Conservation (phyloP, 352 stramenopile species). For the Peronospora destructor region DNA sequence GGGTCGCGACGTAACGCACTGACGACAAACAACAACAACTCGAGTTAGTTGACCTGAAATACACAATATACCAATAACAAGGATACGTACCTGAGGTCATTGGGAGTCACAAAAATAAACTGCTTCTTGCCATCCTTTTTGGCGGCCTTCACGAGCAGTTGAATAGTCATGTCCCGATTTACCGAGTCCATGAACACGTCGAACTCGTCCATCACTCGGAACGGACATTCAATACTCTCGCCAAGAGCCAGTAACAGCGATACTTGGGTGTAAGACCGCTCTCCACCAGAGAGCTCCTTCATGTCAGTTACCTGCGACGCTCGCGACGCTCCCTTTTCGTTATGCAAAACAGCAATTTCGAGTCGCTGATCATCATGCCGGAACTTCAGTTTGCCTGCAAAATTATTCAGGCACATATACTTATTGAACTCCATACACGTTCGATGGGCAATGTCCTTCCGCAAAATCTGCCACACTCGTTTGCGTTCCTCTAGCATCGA, state of each 20-base stretch:
- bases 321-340: constrained; percentile 59
- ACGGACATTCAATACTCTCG: constrained; percentile 87
- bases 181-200: constrained; percentile 99
- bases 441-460: constrained; percentile 69
- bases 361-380: constrained; percentile 65
- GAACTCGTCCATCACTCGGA: constrained; percentile 98
- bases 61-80: constrained; percentile 4
- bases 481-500: constrained; percentile 75
- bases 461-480: constrained; percentile 64
- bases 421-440: constrained; percentile 81
- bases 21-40: constrained; percentile 2
- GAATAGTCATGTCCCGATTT: constrained; percentile 92
- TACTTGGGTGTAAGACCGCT: constrained; percentile 95
- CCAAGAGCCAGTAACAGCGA: constrained; percentile 93
- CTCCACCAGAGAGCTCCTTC: constrained; percentile 95
- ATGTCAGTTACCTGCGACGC: constrained; percentile 91
- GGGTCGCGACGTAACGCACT: constrained; percentile 65
- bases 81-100: constrained; percentile 69
- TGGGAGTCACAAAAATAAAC: constrained; percentile 87
- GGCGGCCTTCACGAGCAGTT: constrained; percentile 87
- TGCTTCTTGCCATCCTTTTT: constrained; percentile 75
- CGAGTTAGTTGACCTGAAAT: neutral
- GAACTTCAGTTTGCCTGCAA: constrained; percentile 79
- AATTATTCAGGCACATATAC: constrained; percentile 82
- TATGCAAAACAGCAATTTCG: constrained; percentile 76